Conservation (phyloP, 2,329 filamentous ascomycete genomes). For the Exserohilum turcica region DNA sequence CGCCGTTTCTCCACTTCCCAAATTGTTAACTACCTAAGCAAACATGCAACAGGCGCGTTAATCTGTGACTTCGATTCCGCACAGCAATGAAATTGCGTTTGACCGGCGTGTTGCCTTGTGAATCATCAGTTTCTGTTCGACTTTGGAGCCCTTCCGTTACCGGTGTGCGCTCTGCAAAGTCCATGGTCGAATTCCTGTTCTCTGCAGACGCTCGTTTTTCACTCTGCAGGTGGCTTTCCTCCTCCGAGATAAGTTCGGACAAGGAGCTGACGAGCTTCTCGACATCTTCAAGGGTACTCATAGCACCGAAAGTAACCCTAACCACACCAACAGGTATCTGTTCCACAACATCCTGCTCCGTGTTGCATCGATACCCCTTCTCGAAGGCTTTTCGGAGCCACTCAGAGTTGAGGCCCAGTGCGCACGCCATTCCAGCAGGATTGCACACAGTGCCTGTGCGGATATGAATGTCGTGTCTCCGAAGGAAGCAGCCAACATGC, state of each 20-base stretch:
- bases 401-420: slow-evolving; percentile 57
- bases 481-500: slow-evolving; percentile 64
- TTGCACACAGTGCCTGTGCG: slow-evolving; percentile 64
- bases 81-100: neutral
- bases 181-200: slow-evolving; percentile 1
- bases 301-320: slow-evolving; percentile 65
- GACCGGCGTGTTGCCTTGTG: neutral
- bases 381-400: slow-evolving; percentile 62
- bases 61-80: neutral
- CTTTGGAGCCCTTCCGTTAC: neutral
- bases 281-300: slow-evolving; percentile 63
- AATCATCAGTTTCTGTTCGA: neutral
- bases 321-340: slow-evolving; percentile 64
- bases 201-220: neutral
- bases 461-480: slow-evolving; percentile 62
- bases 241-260: neutral
- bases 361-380: slow-evolving; percentile 63
- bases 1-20: too few relatives aligned
- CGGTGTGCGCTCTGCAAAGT: neutral
- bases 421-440: slow-evolving; percentile 56
- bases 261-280: slow-evolving; percentile 32
- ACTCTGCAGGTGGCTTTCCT: neutral
- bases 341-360: slow-evolving; percentile 59
- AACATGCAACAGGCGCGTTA: neutral
- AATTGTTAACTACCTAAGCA: neutral